These are phyloP conservation scores for Hydrangea macrophylla DNA, from an alignment of 148 eudicot genomes.

Conservation along the genomic window DNA sequence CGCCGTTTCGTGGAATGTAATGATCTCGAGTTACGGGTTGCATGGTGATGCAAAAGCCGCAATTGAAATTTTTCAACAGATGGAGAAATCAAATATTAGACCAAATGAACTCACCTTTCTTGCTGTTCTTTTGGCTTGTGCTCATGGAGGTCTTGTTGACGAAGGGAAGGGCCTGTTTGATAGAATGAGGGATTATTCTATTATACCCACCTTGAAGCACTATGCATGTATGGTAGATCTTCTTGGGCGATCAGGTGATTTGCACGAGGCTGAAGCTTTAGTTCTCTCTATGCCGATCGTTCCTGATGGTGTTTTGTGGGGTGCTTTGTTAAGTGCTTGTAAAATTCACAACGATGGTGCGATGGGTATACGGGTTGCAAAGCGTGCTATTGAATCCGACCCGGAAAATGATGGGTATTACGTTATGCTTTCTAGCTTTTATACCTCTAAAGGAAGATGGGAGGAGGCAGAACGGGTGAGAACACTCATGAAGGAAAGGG, in stretches of 20 bases:
- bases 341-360: constrained; percentile 47
- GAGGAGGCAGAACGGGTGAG: constrained; percentile 64
- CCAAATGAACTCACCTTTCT: constrained; percentile 66
- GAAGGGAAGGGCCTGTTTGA: constrained; percentile 43
- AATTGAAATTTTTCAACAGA: constrained; percentile 38
- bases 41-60: constrained; percentile 60
- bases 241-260: constrained; percentile 44
- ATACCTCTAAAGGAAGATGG: constrained; percentile 50
- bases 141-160: constrained; percentile 51
- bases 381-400: constrained; percentile 53
- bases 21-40: constrained; percentile 68
- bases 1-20: too few relatives aligned
- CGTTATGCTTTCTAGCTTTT: constrained; percentile 45
- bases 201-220: constrained; percentile 50
- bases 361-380: constrained; percentile 49
- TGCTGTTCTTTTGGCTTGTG: too few relatives aligned
- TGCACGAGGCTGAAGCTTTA: constrained; percentile 58
- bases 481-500: constrained; percentile 56
- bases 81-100: constrained; percentile 40
- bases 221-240: too few relatives aligned
- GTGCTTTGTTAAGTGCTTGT: constrained; percentile 58
- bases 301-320: too few relatives aligned
- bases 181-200: constrained; percentile 44
- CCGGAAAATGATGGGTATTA: constrained; percentile 68
- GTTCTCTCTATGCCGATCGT: constrained; percentile 61